Base-by-base conservation (phyloP, 305 asterid species). In the Stenogyne calaminthoides region DNA sequence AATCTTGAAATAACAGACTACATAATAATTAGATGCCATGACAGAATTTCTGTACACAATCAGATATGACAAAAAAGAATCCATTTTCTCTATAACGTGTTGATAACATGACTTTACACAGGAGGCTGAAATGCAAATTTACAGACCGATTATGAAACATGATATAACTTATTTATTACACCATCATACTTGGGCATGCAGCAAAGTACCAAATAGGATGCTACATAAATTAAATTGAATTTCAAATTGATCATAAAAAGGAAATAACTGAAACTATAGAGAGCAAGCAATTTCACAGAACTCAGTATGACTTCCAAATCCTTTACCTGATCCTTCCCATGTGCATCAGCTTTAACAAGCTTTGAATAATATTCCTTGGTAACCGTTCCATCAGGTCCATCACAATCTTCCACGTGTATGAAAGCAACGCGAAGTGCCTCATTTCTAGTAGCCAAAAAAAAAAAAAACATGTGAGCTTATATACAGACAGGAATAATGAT, bases 401-500 rank as follows among this genome's bases (percentile, higher is more conserved):
- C 80, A 80, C 75, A 80, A 78, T 95, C 99, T 82, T 95, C 98
- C 68, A 82, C 90, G 42, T 95, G 96, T 74, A 95, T 92, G 80
- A 88, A 95, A 80, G 99, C 99, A 80, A 95, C 99, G 56, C 99
- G 96, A 76, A 95, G 99, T 64, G 99, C 99, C 83, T 92, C 99
- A 70, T 95, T 92, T 88, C 99, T 95, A 71, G 71, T 5, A 67
- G 60, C 40, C 64, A 56, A 80, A 14, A 61, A 3, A 7, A 44
- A 44, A 11, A 44, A 44, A 14, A 64, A 58, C 22, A 76, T 39
- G 34, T 77, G 15, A 79, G 79, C 70, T 68, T 55, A 69, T 68
- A 70, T 55, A 40, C n/a, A 65, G 32, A 36, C 9, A 29, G 39
- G 46, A 69, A 72, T 22, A 49, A 44, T 20, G 32, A 76, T 57